These are phyloP conservation scores for Panicum miliaceum DNA, from an alignment of 176 grass and related monocot genomes.

Conservation along the genomic window DNA sequence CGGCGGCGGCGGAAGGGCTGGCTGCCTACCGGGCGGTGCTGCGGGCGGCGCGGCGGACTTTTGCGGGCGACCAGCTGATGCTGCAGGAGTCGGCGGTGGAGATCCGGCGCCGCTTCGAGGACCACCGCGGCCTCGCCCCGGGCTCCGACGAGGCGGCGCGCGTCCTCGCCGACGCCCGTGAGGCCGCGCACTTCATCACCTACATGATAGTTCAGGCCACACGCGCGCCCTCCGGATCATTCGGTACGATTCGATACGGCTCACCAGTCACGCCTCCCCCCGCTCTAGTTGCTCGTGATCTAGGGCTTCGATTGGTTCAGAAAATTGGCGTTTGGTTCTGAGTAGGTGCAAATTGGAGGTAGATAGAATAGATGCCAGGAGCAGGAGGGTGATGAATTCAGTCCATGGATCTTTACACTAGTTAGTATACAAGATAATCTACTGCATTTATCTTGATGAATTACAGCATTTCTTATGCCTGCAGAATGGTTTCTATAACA, in stretches of 20 bases:
- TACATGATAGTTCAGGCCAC: constrained; percentile 91
- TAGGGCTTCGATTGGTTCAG: background rate
- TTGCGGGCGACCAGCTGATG: constrained; percentile 82
- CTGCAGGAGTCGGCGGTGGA: constrained; percentile 75
- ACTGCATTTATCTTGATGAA: background rate
- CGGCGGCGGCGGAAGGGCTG: constrained; percentile 50
- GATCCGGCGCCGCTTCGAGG: constrained; percentile 92
- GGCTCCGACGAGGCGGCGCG: constrained; percentile 71
- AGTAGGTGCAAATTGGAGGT: background rate
- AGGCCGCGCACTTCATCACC: constrained; percentile 88
- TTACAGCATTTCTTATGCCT: background rate
- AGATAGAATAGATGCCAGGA: background rate
- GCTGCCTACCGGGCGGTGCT: constrained; percentile 82
- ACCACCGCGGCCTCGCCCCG: constrained; percentile 54
- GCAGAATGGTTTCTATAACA: background rate
- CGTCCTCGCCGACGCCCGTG: constrained; percentile 54
- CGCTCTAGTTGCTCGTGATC: background rate
- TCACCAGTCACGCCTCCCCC: background rate
- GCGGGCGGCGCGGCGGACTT: constrained; percentile 83
- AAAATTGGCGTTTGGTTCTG: background rate
- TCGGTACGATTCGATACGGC: constrained; percentile 48
- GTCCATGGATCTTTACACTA: background rate
- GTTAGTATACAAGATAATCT: background rate
- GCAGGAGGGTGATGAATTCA: background rate
- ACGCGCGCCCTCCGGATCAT: constrained; percentile 68